Percentiles rank a stretch among this genome's conserved stretches.
Conservation (phyloP, 192 early-diverging fungal species). For the Coemansia javaensis region DNA sequence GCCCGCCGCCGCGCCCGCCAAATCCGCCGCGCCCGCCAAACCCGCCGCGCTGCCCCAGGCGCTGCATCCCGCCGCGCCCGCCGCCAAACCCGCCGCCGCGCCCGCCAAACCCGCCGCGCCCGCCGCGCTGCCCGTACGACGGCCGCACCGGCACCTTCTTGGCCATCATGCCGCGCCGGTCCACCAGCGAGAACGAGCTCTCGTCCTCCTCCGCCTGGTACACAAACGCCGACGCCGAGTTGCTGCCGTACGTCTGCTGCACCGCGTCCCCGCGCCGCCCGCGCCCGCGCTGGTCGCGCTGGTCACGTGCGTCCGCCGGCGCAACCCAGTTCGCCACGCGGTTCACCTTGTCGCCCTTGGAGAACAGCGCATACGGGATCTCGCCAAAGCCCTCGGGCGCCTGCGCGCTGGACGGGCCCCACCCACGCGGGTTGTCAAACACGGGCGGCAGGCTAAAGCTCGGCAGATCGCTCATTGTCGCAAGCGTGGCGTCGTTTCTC, state of each 20-base stretch:
- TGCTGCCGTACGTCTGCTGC: slow-evolving; percentile 82
- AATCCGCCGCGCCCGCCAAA: no score
- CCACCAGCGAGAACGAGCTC: slow-evolving; percentile 87
- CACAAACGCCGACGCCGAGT: slow-evolving; percentile 75
- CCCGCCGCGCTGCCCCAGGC: slow-evolving; percentile 22
- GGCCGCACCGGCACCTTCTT: slow-evolving; percentile 28
- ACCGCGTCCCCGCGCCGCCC: slow-evolving; percentile 35
- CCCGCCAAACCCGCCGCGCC: slow-evolving; percentile 5
- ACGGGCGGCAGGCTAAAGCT: slow-evolving; percentile 75
- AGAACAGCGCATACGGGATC: slow-evolving; percentile 94
- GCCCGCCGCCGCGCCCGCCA: slow-evolving; percentile 39
- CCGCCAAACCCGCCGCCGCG: slow-evolving; percentile 38
- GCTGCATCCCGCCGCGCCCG: slow-evolving; percentile 22
- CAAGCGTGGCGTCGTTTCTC: no score
- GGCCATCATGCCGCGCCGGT: slow-evolving; percentile 21
- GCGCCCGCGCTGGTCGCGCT: slow-evolving; percentile 48
- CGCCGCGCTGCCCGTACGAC: background rate
- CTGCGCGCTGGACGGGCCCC: slow-evolving; percentile 74
- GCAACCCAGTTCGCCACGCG: slow-evolving; percentile 91
- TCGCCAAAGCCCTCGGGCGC: slow-evolving; percentile 63
- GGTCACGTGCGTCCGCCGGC: slow-evolving; percentile 59
- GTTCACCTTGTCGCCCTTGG: slow-evolving; percentile 91
- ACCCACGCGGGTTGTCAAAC: slow-evolving; percentile 77
- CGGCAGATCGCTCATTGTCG: slow-evolving; percentile 41
- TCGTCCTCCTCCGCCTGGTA: slow-evolving; percentile 91